Conservation (phyloP, 768 basidiomycete genomes). For the Lepiota venenata region DNA sequence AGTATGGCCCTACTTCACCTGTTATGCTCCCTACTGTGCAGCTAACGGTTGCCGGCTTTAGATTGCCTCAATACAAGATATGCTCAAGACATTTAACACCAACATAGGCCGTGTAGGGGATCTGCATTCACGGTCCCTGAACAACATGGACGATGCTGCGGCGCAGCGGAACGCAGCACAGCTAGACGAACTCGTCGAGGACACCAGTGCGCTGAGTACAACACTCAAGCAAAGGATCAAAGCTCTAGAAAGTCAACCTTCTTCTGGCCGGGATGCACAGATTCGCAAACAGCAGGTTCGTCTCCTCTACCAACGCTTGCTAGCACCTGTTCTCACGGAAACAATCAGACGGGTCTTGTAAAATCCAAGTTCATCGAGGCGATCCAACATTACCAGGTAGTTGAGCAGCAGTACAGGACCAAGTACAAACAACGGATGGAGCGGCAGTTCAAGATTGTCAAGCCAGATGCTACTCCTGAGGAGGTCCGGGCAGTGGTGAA, state of each 20-base stretch:
- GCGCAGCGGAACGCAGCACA: conserved; percentile 58
- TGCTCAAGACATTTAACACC: conserved; percentile 59
- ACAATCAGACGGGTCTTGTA: conserved; percentile 51
- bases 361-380: conserved; percentile 82
- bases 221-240: conserved; percentile 73
- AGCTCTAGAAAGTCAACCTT: conserved; percentile 62
- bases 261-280: conserved; percentile 64
- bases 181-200: conserved; percentile 64
- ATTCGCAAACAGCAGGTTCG: conserved; percentile 76
- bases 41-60: conserved; percentile 21
- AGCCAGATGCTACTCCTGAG: conserved; percentile 89
- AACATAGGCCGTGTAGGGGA: conserved; percentile 70
- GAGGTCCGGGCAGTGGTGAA: conserved; percentile 87
- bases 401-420: conserved; percentile 75
- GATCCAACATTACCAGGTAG: conserved; percentile 80
- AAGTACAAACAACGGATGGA: conserved; percentile 82
- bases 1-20: conserved; percentile 33
- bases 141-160: conserved; percentile 69
- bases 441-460: conserved; percentile 89
- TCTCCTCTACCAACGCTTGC: background rate
- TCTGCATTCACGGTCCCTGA: conserved; percentile 70
- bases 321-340: conserved; percentile 3
- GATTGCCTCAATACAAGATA: conserved; percentile 78
- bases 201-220: conserved; percentile 68
- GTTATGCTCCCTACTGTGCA: background rate